These are phyloP conservation scores for Phaeotremella skinneri DNA, from an alignment of 768 basidiomycete genomes.

Conservation along the genomic window DNA sequence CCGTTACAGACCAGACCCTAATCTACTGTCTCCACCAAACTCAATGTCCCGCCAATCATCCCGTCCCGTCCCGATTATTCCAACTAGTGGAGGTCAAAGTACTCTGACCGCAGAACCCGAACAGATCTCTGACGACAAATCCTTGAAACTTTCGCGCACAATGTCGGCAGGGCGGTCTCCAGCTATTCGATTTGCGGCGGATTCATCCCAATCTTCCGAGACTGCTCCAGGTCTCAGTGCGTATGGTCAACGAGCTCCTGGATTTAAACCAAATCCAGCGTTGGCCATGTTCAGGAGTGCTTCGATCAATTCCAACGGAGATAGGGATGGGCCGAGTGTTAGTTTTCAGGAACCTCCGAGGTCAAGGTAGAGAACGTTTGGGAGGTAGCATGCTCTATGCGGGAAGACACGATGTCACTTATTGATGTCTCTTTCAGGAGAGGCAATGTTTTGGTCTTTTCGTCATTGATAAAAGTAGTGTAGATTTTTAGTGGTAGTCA, in stretches of 20 bases:
- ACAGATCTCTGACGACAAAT: constrained; percentile 9
- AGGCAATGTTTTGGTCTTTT: no score
- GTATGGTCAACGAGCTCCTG: constrained; percentile 34
- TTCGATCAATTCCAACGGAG: constrained; percentile 10
- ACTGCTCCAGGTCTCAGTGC: constrained; percentile 40
- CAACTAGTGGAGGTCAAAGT: constrained; percentile 3
- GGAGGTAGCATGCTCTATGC: neutral
- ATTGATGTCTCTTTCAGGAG: neutral
- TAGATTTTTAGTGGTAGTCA: no score
- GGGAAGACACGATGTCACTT: no score
- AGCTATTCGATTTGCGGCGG: constrained; percentile 44
- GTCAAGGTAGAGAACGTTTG: neutral
- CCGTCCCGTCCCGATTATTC: constrained; percentile 5
- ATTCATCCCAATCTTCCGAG: constrained; percentile 33
- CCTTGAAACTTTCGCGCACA: constrained; percentile 17
- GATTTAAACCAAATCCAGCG: constrained; percentile 37
- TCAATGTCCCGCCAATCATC: constrained; percentile 2
- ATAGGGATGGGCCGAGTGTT: constrained; percentile 22
- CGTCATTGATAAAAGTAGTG: no score
- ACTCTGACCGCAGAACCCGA: constrained; percentile 1
- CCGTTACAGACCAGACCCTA: constrained; percentile 6
- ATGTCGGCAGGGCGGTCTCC: constrained; percentile 19
- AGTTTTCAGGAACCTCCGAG: constrained; percentile 24
- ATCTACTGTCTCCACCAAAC: constrained; percentile 7
- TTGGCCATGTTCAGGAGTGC: constrained; percentile 36